These are phyloP conservation scores for Xerocomus amazonicus DNA, from an alignment of 1,284 basidiomycete genomes.

Conservation along the genomic window DNA sequence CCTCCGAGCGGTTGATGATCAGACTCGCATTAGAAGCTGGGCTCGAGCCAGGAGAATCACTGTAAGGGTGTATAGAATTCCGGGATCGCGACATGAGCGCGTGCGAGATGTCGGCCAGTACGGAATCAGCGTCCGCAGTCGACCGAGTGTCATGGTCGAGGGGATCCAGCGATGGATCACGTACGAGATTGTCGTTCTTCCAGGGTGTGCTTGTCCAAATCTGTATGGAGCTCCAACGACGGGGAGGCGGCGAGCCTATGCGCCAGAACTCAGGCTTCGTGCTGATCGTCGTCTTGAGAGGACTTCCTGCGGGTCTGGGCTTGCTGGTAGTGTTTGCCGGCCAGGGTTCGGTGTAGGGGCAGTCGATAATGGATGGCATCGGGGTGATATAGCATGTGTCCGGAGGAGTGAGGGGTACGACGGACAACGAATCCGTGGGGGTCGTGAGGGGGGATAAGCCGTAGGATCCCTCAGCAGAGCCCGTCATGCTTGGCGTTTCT, in stretches of 20 bases:
- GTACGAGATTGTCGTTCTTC: constrained; percentile 5
- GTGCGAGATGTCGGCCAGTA: constrained; percentile 13
- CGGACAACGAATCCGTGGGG: constrained; percentile 5
- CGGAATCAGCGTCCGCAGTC: constrained; percentile 2
- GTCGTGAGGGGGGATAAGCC: constrained; percentile 15
- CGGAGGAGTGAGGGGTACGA: constrained; percentile 27
- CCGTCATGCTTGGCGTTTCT: not conserved
- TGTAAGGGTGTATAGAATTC: constrained; percentile 16
- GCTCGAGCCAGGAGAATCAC: constrained; percentile 4
- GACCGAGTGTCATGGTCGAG: constrained; percentile 3
- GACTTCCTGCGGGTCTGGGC: constrained; percentile 17
- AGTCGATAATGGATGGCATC: constrained; percentile 18
- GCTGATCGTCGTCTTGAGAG: constrained; percentile 20
- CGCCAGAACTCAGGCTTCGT: not conserved
- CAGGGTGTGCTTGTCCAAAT: constrained; percentile 30
- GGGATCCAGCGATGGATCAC: constrained; percentile 3
- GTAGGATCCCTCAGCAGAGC: constrained; percentile 6
- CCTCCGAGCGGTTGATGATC: not conserved
- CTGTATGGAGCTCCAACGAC: constrained; percentile 15
- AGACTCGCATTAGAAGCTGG: constrained; percentile 2
- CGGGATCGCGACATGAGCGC: constrained; percentile 23
- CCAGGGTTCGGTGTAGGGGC: constrained; percentile 24
- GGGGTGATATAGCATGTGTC: constrained; percentile 26
- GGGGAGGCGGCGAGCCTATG: constrained; percentile 18
- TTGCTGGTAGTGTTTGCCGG: constrained; percentile 9